These are phyloP conservation scores for Tuber melanosporum DNA, from an alignment of 495 filamentous ascomycete species.

Conservation along the genomic window DNA sequence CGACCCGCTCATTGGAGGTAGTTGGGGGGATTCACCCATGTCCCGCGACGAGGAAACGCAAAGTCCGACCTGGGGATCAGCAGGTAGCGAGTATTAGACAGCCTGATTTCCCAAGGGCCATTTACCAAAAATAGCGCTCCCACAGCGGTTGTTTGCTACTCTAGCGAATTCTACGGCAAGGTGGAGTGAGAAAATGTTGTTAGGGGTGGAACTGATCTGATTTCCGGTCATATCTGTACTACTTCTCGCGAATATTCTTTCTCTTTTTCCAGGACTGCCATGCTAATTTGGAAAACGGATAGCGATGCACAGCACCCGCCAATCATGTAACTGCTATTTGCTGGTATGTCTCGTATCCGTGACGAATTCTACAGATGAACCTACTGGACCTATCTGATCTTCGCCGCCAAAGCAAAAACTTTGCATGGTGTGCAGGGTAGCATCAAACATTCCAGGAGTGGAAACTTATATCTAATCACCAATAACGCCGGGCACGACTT, in stretches of 20 bases:
- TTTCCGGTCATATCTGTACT: constrained; percentile 19
- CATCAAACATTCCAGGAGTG: constrained; percentile 53
- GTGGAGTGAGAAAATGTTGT: constrained; percentile 42
- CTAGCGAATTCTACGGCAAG: constrained; percentile 46
- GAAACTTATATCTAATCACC: constrained; percentile 46
- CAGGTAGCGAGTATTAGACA: constrained; percentile 47
- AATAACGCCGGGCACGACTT: neutral
- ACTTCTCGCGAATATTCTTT: too few relatives aligned
- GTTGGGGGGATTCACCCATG: neutral
- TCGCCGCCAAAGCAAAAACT: constrained; percentile 55
- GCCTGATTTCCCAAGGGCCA: constrained; percentile 46
- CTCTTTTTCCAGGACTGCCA: neutral
- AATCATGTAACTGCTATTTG: constrained; percentile 47
- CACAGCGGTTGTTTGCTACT: constrained; percentile 52
- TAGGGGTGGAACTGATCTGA: constrained; percentile 24
- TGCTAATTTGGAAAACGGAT: neutral
- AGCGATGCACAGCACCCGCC: constrained; percentile 39
- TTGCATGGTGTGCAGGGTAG: constrained; percentile 54
- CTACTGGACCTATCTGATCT: constrained; percentile 54
- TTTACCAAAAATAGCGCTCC: constrained; percentile 49
- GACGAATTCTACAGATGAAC: constrained; percentile 42
- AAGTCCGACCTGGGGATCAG: constrained; percentile 46
- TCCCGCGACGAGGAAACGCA: constrained; percentile 41
- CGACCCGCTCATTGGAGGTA: too few relatives aligned
- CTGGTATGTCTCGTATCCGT: constrained; percentile 45